phyloP scores from a whole-genome alignment of 169 alveolate genomes.

The Fabrea salina region DNA sequence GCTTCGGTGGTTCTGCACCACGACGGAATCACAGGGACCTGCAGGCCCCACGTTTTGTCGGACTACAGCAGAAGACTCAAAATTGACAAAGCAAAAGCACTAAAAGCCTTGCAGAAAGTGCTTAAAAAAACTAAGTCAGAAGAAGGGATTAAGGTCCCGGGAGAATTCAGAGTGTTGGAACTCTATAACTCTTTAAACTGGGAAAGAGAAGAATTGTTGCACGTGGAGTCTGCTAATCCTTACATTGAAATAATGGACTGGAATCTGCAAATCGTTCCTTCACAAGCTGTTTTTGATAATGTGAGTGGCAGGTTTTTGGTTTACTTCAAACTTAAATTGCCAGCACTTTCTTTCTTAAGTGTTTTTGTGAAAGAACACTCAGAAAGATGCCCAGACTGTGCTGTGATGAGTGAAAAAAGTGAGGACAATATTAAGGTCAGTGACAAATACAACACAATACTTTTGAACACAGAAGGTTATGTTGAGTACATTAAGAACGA shows the following conservation, averaged over 20 bases:
- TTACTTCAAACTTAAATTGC: neutral
- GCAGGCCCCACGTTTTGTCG: slow-evolving; percentile 31
- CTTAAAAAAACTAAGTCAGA: neutral
- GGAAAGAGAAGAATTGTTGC: neutral
- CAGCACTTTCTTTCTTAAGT: neutral
- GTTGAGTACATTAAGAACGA: neutral
- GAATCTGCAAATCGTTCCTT: too few species aligned
- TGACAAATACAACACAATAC: neutral
- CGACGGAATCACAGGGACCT: slow-evolving; percentile 75
- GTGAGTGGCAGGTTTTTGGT: neutral
- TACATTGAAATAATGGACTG: neutral
- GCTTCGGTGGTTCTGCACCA: slow-evolving; percentile 52
- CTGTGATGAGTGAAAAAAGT: neutral
- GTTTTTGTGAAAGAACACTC: neutral
- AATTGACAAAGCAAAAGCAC: neutral
- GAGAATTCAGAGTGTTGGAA: neutral
- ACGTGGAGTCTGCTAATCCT: neutral
- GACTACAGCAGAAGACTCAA: slow-evolving; percentile 37
- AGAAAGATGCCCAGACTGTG: neutral
- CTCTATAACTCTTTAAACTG: neutral
- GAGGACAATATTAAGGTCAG: neutral
- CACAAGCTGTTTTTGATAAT: neutral
- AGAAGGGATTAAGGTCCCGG: neutral
- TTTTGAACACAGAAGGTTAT: too few species aligned
- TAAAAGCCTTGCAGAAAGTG: neutral